Base-by-base conservation (phyloP, 2,329 filamentous ascomycete genomes). In the Akanthomyces muscarius region DNA sequence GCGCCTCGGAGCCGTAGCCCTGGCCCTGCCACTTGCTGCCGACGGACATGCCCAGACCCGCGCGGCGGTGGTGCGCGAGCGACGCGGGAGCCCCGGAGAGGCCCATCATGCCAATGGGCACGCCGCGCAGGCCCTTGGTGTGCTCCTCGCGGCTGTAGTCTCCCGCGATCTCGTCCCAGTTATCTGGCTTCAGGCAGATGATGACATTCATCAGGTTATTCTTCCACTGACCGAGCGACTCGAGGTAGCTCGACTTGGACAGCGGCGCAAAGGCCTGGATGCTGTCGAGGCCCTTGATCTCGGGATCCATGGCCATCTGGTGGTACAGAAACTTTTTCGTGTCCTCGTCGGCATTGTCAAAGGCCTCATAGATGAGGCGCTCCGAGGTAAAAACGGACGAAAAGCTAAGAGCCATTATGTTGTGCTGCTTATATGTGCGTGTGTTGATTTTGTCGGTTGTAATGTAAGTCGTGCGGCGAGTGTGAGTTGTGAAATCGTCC, bases 1-100 rank as follows among this genome's bases (percentile, higher is more conserved):
- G 76, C 5, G 77, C 76, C 67, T 81, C 79, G 41, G 66, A 67
- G 11, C 79, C 79, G 63, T 80, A 81, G 0, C 79, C 77, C 33
- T 70, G 64, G 11, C 71, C 70, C 62, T 79, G 76, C 63, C 73
- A 72, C 7, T 56, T 36, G 0, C 69, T 65, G 2, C 73, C 63
- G 50, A 80, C 71, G 30, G 69, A 69, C 52, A 80, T 68, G 16
- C 71, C 75, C n/a, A 80, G 68, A 14, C 60, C 54, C 14, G 55
- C 44, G 42, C 60, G 44, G 42, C 60, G 60, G 42, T 55, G 60
- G 33, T 62, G 60, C 23, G 42, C 42, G 11, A 30, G 52, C 51
- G 41, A 18, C 21, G 42, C 30, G 11, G 36, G 51, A 2, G 10
- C 18, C 45, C 42, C 4, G 8, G 36, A n/a, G 10, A 62, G 10